These are phyloP conservation scores for Haematococcus sp. DNA, from an alignment of 139 green algal genomes.

Conservation along the genomic window DNA sequence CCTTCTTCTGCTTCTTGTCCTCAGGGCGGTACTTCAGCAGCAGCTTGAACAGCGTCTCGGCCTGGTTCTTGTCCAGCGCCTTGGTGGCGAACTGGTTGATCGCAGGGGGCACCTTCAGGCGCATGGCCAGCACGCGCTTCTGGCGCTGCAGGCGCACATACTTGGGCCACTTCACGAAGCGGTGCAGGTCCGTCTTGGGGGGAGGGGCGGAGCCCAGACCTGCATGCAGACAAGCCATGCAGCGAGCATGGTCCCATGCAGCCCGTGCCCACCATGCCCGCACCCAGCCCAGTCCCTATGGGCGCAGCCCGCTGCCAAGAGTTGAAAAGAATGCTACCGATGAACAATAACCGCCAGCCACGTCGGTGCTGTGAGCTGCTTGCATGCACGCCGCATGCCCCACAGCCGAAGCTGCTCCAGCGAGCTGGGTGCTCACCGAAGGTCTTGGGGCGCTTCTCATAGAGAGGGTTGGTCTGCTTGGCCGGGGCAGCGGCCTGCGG, in stretches of 20 bases:
- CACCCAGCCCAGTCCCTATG: neutral
- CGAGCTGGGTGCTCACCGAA: conserved; percentile 73
- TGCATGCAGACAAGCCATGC: conserved; percentile 18
- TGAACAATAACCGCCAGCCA: neutral
- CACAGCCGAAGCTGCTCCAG: neutral
- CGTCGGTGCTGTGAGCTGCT: neutral
- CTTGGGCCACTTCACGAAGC: conserved; percentile 99
- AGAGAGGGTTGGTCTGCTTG: conserved; percentile 90
- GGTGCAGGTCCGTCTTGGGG: conserved; percentile 89
- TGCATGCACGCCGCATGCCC: neutral
- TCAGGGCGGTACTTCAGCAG: conserved; percentile 98
- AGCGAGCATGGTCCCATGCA: too few relatives aligned
- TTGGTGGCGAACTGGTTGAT: conserved; percentile 68
- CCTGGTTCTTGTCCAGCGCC: conserved; percentile 77
- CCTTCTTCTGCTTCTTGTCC: conserved; percentile 95
- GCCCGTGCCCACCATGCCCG: neutral
- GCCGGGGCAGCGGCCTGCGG: conserved; percentile 54
- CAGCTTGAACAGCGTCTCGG: conserved; percentile 94
- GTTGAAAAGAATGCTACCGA: neutral
- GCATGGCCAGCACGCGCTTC: conserved; percentile 90
- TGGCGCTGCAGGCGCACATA: conserved; percentile 99
- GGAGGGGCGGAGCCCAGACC: conserved; percentile 84
- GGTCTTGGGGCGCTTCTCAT: conserved; percentile 90
- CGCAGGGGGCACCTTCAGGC: conserved; percentile 78
- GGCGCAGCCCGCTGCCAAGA: neutral